These are phyloP conservation scores for Groenewaldozyma salmanticensis DNA, from an alignment of 805 yeast species.

Conservation along the genomic window DNA sequence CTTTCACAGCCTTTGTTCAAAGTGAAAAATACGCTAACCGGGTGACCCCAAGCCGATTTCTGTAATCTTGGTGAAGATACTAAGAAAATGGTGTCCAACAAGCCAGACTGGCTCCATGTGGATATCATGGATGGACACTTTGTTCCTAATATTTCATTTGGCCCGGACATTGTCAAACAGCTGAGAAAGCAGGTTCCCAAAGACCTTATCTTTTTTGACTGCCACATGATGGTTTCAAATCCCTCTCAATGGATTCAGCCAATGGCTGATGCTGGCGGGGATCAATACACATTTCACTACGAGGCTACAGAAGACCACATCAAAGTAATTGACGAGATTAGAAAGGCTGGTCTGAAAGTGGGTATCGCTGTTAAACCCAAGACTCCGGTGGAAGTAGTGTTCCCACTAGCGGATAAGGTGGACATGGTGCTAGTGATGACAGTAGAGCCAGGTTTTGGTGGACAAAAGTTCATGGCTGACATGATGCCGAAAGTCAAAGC, in stretches of 20 bases:
- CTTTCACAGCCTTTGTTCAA: not conserved
- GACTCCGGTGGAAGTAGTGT: constrained; percentile 76
- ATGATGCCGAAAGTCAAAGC: constrained; percentile 94
- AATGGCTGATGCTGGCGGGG: constrained; percentile 89
- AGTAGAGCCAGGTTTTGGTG: constrained; percentile 98
- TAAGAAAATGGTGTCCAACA: constrained; percentile 62
- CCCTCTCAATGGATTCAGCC: constrained; percentile 94
- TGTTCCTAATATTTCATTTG: constrained; percentile 92
- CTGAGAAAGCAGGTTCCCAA: constrained; percentile 72
- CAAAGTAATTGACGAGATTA: constrained; percentile 66
- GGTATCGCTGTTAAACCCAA: constrained; percentile 94
- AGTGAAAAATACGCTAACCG: not conserved
- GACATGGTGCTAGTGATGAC: constrained; percentile 98
- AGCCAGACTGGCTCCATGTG: constrained; percentile 95
- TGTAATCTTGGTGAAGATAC: constrained; percentile 84
- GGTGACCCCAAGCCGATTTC: constrained; percentile 45
- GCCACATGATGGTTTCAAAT: constrained; percentile 94
- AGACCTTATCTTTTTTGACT: constrained; percentile 64
- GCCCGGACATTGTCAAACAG: constrained; percentile 78
- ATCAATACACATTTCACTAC: constrained; percentile 91
- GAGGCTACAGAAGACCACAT: constrained; percentile 74
- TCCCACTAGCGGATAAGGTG: constrained; percentile 60
- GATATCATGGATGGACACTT: constrained; percentile 99
- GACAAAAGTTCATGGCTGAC: constrained; percentile 87
- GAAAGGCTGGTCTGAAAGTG: constrained; percentile 75